These are phyloP conservation scores for Isabelozyma pseudorhagii DNA, from an alignment of 805 yeast species.

Conservation along the genomic window DNA sequence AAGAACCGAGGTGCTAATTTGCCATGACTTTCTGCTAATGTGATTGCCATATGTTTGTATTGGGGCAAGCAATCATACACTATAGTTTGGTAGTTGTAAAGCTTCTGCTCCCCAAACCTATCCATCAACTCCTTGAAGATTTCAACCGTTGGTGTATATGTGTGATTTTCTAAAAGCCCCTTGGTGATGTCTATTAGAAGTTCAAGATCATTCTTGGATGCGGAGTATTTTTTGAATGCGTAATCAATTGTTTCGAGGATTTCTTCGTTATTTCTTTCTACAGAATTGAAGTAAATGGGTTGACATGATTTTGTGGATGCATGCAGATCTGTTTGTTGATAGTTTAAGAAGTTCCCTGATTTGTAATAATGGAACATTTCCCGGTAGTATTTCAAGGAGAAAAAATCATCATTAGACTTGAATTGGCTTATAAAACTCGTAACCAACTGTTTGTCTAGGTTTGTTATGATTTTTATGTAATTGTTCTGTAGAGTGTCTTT, in stretches of 20 bases:
- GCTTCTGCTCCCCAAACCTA: constrained; percentile 15
- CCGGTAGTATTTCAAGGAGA: constrained; percentile 19
- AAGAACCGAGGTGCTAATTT: background rate
- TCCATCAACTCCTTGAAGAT: constrained; percentile 24
- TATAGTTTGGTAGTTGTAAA: constrained; percentile 24
- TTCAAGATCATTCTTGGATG: constrained; percentile 5
- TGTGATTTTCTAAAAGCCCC: constrained; percentile 6
- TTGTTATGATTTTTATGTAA: background rate
- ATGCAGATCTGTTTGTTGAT: constrained; percentile 26
- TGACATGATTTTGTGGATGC: constrained; percentile 12
- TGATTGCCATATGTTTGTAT: constrained; percentile 15
- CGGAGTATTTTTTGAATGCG: constrained; percentile 13
- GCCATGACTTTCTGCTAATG: constrained; percentile 13
- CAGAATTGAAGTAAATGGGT: constrained; percentile 8
- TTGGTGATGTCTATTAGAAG: constrained; percentile 8
- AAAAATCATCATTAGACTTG: constrained; percentile 15
- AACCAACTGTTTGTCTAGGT: background rate
- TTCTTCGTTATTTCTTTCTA: constrained; percentile 15
- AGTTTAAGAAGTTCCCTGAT: constrained; percentile 31
- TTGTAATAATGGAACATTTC: constrained; percentile 20
- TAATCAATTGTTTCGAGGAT: constrained; percentile 14
- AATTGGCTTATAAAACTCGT: constrained; percentile 8
- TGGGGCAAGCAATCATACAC: constrained; percentile 23
- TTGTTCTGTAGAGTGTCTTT: background rate
- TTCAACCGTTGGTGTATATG: constrained; percentile 19